A percentile compares a stretch with the other conserved stretches of the same genome.
Conservation (phyloP, 176 grass and related monocot species). For the Coix lacrymajobi region DNA sequence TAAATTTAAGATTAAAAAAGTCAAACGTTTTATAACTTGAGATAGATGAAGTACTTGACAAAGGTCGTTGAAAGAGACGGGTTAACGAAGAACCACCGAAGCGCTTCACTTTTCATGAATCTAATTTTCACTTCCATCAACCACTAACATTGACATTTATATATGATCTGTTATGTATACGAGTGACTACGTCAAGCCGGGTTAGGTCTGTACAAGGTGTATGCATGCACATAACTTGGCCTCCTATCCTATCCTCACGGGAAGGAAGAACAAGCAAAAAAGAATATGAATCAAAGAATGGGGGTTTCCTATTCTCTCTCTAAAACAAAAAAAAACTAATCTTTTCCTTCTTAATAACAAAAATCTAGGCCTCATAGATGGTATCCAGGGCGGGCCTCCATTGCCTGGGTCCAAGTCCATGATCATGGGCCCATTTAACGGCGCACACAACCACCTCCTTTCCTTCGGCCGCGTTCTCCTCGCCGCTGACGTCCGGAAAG, state of each 20-base stretch:
- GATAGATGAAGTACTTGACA: too few relatives aligned
- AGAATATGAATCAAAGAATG: conserved; percentile 4
- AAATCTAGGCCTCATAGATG: conserved; percentile 33
- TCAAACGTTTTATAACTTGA: too few relatives aligned
- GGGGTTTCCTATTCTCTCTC: conserved; percentile 2
- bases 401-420: conserved; percentile 2
- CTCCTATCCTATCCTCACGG: neutral
- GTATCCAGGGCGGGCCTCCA: conserved; percentile 56
- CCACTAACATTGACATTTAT: neutral
- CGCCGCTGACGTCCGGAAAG: conserved; percentile 24
- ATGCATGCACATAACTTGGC: neutral
- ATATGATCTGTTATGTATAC: neutral
- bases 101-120: neutral
- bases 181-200: neutral
- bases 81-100: neutral
- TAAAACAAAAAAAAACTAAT: neutral
- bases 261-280: neutral
- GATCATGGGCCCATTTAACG: neutral
- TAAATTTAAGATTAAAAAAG: too few relatives aligned
- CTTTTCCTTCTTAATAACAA: neutral
- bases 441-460: neutral
- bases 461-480: neutral
- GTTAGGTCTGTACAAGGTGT: neutral
- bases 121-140: neutral
- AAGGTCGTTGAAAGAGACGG: neutral